phyloP scores from a whole-genome alignment of 179 eudicot species.

The Heliamphora pulchella region DNA sequence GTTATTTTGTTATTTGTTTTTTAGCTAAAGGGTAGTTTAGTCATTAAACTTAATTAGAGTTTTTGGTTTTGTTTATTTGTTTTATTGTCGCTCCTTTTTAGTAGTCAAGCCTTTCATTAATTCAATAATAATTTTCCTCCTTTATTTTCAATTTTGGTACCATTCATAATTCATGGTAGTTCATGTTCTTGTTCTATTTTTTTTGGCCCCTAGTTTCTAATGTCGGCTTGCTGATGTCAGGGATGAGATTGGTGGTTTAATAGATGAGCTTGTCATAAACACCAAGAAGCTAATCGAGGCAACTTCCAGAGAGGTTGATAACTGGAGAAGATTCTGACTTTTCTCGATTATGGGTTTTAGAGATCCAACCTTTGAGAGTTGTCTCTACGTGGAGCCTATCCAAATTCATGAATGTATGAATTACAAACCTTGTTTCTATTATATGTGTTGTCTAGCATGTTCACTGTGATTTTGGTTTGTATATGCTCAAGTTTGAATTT shows the following conservation, averaged over 20 bases:
- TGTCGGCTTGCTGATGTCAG: conserved; percentile 30
- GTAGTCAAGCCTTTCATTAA: too few species aligned
- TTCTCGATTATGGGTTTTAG: background rate
- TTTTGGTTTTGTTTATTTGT: too few species aligned
- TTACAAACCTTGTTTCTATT: background rate
- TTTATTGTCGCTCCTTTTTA: too few species aligned
- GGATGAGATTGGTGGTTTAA: conserved; percentile 52
- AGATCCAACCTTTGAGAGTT: background rate
- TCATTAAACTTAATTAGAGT: too few species aligned
- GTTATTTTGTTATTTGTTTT: too few species aligned
- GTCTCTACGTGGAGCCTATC: background rate
- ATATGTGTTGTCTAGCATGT: background rate
- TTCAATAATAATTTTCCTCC: too few species aligned
- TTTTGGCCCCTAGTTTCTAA: background rate
- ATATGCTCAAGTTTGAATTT: background rate
- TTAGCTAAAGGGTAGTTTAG: too few species aligned
- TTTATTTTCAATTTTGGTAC: too few species aligned
- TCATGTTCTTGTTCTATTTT: background rate
- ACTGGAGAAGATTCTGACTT: conserved; percentile 45
- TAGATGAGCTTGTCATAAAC: conserved; percentile 56
- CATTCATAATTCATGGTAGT: too few species aligned
- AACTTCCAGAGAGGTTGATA: conserved; percentile 62
- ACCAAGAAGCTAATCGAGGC: conserved; percentile 57
- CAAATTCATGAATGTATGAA: background rate
- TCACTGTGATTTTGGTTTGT: background rate